These are phyloP conservation scores for Boletus vermiculosoides DNA, from an alignment of 768 basidiomycete genomes.

Conservation along the genomic window DNA sequence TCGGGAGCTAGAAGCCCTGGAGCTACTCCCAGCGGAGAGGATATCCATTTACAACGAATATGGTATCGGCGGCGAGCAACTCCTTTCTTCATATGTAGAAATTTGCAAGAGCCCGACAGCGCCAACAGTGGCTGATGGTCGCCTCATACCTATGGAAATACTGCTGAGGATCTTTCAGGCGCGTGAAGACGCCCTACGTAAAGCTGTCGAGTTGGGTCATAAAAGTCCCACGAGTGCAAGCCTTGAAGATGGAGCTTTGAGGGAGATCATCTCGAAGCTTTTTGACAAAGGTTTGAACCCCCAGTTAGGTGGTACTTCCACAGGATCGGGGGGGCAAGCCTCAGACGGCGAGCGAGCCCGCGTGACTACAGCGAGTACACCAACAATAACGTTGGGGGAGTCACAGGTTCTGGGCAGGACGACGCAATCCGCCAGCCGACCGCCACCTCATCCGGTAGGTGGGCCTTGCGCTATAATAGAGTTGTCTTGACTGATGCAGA, in stretches of 20 bases:
- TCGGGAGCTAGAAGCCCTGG: constrained; percentile 51
- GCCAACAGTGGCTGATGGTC: constrained; percentile 51
- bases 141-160: constrained; percentile 53
- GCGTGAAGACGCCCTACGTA: constrained; percentile 46
- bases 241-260: constrained; percentile 30
- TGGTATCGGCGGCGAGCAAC: constrained; percentile 47
- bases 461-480: no score
- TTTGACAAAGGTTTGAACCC: constrained; percentile 21
- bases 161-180: constrained; percentile 52
- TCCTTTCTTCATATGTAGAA: constrained; percentile 51
- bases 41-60: constrained; percentile 57
- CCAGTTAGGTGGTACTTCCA: no score
- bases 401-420: constrained; percentile 14
- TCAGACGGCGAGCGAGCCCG: background rate
- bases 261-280: constrained; percentile 32
- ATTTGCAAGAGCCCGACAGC: constrained; percentile 54
- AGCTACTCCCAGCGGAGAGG: constrained; percentile 48
- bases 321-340: constrained; percentile 19
- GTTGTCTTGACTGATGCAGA: background rate
- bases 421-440: background rate
- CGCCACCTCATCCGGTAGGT: constrained; percentile 7
- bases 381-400: constrained; percentile 2
- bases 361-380: background rate
- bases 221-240: constrained; percentile 34
- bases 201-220: constrained; percentile 32